phyloP scores from a whole-genome alignment of 1,284 basidiomycete species.

The Cutaneotrichosporon dermatis region DNA sequence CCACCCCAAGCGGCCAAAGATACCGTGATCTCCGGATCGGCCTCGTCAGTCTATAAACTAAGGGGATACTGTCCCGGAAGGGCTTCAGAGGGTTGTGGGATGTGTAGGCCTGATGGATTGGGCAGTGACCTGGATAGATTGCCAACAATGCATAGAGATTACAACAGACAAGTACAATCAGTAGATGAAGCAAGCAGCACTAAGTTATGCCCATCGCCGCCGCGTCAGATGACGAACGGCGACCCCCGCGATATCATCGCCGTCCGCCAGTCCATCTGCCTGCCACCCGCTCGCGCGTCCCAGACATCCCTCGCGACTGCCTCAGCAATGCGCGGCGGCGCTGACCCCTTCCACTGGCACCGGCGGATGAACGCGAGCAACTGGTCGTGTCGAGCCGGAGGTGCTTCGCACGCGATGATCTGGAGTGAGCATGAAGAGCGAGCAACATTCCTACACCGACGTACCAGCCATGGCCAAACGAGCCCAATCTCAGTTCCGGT shows the following conservation, averaged over 20 bases:
- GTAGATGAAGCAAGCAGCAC: no score
- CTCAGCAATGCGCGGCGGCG: not conserved
- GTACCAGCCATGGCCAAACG: not conserved
- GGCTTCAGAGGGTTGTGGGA: no score
- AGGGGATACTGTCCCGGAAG: no score
- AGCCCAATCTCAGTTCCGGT: not conserved
- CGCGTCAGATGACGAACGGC: not conserved
- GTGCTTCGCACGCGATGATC: not conserved
- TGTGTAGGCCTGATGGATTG: no score
- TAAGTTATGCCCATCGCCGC: not conserved
- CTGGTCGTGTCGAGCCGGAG: not conserved
- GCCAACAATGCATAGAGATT: no score
- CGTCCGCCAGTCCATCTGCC: not conserved
- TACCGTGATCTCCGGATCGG: no score
- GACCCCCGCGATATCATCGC: not conserved
- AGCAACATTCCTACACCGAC: not conserved
- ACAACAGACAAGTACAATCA: no score
- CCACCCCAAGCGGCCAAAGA: no score
- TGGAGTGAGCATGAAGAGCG: not conserved
- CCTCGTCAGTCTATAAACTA: no score
- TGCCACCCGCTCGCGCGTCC: not conserved
- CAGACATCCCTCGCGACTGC: not conserved
- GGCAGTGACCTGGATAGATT: no score
- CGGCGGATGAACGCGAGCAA: not conserved
- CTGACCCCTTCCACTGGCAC: conserved; percentile 1